Evolutionary conservation across 305 asterid genomes (phyloP).

Genomic region (Plantago lanceolata): DNA sequence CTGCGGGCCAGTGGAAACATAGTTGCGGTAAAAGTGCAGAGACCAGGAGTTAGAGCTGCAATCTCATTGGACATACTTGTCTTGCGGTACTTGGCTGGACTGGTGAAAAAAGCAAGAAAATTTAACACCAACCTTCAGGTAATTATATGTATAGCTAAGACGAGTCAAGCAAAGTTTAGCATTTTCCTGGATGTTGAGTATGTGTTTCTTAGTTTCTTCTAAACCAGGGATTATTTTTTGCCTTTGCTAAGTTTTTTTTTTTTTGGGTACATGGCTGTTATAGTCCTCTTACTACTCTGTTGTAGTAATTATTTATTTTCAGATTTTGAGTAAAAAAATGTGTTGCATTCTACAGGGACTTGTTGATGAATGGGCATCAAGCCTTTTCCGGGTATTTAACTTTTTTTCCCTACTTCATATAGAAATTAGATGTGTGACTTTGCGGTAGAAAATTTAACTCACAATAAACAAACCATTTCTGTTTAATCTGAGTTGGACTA

Average conservation of each 20-base stretch:
- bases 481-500: too few relatives aligned
- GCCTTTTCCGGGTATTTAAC: conserved; percentile 86
- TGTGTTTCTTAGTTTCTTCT: neutral
- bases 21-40: conserved; percentile 95
- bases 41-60: conserved; percentile 98
- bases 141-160: conserved; percentile 21
- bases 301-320: neutral
- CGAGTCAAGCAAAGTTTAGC: neutral
- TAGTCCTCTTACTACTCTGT: neutral
- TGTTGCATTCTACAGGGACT: conserved; percentile 57
- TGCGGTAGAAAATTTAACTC: too few relatives aligned
- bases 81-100: conserved; percentile 77
- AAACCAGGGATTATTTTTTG: neutral
- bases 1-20: conserved; percentile 64
- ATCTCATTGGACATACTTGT: conserved; percentile 83
- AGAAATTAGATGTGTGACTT: conserved; percentile 24
- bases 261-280: conserved; percentile 11
- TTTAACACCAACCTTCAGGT: conserved; percentile 94
- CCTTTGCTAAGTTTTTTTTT: conserved; percentile 7
- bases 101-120: conserved; percentile 67
- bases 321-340: conserved; percentile 23
- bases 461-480: too few relatives aligned
- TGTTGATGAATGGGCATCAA: conserved; percentile 97
- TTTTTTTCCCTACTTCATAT: conserved; percentile 27
- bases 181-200: neutral